Base-by-base conservation (phyloP, 176 grass and related monocot genomes). In the Raddia guianensis region DNA sequence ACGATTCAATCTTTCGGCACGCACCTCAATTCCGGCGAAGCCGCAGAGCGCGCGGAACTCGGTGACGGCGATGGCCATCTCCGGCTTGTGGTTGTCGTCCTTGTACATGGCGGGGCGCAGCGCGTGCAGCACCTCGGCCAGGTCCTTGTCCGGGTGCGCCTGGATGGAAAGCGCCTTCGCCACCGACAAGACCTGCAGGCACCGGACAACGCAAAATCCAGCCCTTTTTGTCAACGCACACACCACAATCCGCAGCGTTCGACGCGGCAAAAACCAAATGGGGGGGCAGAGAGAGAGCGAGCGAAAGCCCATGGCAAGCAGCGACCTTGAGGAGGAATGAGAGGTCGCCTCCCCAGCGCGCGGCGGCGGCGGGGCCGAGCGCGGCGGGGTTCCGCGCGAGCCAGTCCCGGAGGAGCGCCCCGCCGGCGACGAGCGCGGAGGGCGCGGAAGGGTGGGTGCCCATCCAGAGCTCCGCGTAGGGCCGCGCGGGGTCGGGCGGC, bases 401-500 rank as follows among this genome's bases (percentile, higher is more conserved):
- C 96, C 96, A 99, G 19, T 79, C 70, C 67, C 77, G 37, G 44
- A 99, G 92, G 51, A 75, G 68, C 33, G 62, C 5, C 6, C 59
- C 82, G 34, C 0, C 34, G n/a, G 2, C 45, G 52, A 88, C 63
- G n/a, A 94, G 82, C 72, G 79, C 62, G 9, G 92, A 99, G 2
- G 92, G 92, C 4, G 71, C 87, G 12, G 96, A 86, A 0, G 86
- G 89, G 86, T 99, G 96, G 12, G 96, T 99, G 40, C 96, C 96
- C 84, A 95, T 93, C 96, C 96, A 99, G 19, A 99, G 88, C 90
- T 98, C 95, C 15, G 96, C 92, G 61, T 90, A 99, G 46, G 96
- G 92, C 15, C 46, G 71, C 0, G 18, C 79, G 3, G 47, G 63
- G 73, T 95, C 86, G 44, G 86, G 6, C 35, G 86, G 6, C 10